phyloP scores from a whole-genome alignment of 805 yeast genomes.

The Ogataea paraovalis region DNA sequence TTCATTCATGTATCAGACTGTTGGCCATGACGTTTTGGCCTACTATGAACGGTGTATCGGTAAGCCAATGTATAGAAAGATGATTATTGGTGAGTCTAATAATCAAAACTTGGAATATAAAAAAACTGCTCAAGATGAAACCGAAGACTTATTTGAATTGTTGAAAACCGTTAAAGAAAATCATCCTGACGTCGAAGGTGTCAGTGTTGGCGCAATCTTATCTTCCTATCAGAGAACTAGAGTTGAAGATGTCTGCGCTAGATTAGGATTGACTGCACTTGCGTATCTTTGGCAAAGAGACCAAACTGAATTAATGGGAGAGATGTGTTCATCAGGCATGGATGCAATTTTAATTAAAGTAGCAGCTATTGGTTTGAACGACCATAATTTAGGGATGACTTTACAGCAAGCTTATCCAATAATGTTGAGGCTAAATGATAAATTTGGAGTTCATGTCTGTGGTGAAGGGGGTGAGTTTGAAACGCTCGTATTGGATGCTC shows the following conservation, averaged over 20 bases:
- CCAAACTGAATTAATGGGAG: constrained; percentile 74
- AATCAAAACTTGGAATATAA: constrained; percentile 67
- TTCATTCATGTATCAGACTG: constrained; percentile 97
- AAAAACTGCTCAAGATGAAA: constrained; percentile 72
- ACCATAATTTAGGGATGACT: constrained; percentile 62
- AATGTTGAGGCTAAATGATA: constrained; percentile 50
- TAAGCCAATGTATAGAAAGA: constrained; percentile 72
- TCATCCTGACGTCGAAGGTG: constrained; percentile 77
- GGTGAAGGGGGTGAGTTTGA: constrained; percentile 99
- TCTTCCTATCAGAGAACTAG: constrained; percentile 94
- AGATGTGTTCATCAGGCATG: constrained; percentile 62
- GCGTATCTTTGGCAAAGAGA: constrained; percentile 89
- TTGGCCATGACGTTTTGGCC: constrained; percentile 78
- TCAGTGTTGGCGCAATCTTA: constrained; percentile 92
- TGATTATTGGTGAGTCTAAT: constrained; percentile 58
- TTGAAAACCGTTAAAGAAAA: constrained; percentile 41
- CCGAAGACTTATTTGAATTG: constrained; percentile 70
- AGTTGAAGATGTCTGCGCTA: constrained; percentile 83
- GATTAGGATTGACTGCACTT: constrained; percentile 64
- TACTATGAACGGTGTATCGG: constrained; percentile 66
- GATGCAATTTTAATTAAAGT: constrained; percentile 90
- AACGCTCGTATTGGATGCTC: constrained; percentile 86
- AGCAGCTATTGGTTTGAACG: constrained; percentile 82
- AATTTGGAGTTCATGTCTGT: constrained; percentile 86
- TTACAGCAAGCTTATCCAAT: constrained; percentile 59